These are phyloP conservation scores for Xylaria telfairii DNA, from an alignment of 495 filamentous ascomycete genomes.

Conservation along the genomic window DNA sequence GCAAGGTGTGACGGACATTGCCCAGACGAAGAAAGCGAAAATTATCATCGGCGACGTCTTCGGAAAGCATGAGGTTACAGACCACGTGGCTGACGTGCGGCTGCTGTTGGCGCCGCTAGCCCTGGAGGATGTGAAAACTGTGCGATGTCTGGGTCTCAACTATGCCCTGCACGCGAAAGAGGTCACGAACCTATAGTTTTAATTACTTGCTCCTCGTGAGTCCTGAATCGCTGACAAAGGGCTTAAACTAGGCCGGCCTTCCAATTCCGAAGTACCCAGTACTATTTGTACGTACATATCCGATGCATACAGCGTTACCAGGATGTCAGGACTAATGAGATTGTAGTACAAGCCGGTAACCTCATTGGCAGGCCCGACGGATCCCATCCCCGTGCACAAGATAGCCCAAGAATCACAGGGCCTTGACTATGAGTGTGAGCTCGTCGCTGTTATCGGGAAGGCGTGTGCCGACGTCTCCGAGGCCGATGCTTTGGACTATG, in stretches of 20 bases:
- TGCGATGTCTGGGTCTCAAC: constrained; percentile 82
- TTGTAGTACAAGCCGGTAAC: constrained; percentile 77
- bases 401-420: constrained; percentile 48
- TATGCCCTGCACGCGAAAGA: constrained; percentile 84
- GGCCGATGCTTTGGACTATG: constrained; percentile 70
- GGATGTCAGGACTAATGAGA: background rate
- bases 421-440: constrained; percentile 85
- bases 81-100: constrained; percentile 68
- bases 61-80: constrained; percentile 71
- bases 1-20: constrained; percentile 67
- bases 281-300: constrained; percentile 64
- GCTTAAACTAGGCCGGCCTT: constrained; percentile 64
- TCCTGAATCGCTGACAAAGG: background rate
- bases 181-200: constrained; percentile 35
- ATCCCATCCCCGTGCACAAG: constrained; percentile 68
- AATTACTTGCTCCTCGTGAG: background rate
- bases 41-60: constrained; percentile 79
- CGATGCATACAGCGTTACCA: background rate
- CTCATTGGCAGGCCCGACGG: constrained; percentile 70
- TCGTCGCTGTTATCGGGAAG: constrained; percentile 80
- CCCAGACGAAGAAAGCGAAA: constrained; percentile 67
- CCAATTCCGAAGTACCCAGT: constrained; percentile 78
- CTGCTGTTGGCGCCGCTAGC: constrained; percentile 73
- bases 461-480: constrained; percentile 71
- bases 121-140: constrained; percentile 69